A percentile compares a stretch with the other conserved stretches of the same genome.
phyloP scores from a whole-genome alignment of 2,329 filamentous ascomycete genomes.

The Aureobasidium sp. region DNA sequence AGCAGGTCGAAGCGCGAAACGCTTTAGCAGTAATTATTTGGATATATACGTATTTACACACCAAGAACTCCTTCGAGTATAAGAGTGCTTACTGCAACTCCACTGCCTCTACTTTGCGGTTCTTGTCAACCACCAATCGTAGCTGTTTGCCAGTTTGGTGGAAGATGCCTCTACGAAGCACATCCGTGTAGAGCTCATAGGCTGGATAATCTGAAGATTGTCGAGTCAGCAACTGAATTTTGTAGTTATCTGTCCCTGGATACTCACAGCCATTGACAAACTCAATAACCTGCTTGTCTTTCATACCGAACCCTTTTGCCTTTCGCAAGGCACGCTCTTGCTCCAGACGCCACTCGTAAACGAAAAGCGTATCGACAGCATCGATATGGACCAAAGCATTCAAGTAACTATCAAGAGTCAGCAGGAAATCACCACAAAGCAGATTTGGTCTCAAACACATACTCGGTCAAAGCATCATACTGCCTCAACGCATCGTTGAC shows the following conservation, averaged over 20 bases:
- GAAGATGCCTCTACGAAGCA: conserved; percentile 42
- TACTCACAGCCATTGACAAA: conserved; percentile 62
- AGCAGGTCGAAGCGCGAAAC: neutral
- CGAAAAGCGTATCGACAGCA: conserved; percentile 62
- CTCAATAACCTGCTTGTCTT: conserved; percentile 63
- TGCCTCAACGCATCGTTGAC: conserved; percentile 50
- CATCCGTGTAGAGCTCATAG: conserved; percentile 48
- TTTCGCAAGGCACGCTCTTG: conserved; percentile 66
- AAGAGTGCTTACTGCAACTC: neutral
- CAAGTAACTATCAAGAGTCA: conserved; percentile 35
- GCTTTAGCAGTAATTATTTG: neutral
- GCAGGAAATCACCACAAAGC: too few relatives aligned
- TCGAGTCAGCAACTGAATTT: neutral
- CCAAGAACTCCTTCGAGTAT: neutral
- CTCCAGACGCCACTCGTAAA: conserved; percentile 77
- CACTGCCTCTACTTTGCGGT: conserved; percentile 30
- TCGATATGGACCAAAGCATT: conserved; percentile 62
- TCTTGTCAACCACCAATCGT: conserved; percentile 40
- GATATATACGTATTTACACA: neutral
- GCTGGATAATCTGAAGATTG: conserved; percentile 37
- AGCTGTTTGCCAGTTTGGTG: conserved; percentile 37
- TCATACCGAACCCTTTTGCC: conserved; percentile 68
- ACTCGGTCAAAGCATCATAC: conserved; percentile 53
- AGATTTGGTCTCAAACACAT: conserved; percentile 15
- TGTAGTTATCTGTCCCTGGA: neutral